Evolutionary conservation across 345 rosid genomes (phyloP).

Genomic region (Excoecaria agallocha): DNA sequence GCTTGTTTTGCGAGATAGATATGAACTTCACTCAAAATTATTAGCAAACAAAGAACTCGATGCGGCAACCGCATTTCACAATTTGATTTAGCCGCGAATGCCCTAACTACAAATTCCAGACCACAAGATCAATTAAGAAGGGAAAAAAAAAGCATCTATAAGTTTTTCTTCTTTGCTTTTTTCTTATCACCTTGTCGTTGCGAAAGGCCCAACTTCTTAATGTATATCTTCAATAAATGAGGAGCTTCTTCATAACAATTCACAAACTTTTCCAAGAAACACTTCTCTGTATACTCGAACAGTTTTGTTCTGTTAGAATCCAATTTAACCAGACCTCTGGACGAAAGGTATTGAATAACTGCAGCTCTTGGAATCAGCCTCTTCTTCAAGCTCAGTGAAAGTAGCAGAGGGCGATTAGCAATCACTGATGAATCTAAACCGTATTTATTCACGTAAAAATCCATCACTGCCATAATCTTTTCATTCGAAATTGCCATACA

Average conservation of each 20-base stretch:
- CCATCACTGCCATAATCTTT: constrained; percentile 40
- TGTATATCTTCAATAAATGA: neutral
- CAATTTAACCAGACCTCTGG: constrained; percentile 6
- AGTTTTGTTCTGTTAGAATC: neutral
- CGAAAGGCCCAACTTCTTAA: neutral
- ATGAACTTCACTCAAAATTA: too few relatives aligned
- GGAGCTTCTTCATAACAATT: constrained; percentile 7
- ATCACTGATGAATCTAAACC: constrained; percentile 28
- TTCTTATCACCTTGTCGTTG: too few relatives aligned
- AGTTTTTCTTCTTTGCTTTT: too few relatives aligned
- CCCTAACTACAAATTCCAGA: too few relatives aligned
- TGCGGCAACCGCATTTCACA: too few relatives aligned
- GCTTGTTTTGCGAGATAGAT: too few relatives aligned
- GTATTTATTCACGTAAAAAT: constrained; percentile 44
- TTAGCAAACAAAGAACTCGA: too few relatives aligned
- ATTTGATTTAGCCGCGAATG: too few relatives aligned
- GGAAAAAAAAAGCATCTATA: too few relatives aligned
- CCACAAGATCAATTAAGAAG: too few relatives aligned
- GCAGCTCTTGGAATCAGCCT: constrained; percentile 24
- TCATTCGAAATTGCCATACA: constrained; percentile 43
- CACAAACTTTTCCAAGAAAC: neutral
- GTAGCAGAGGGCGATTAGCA: constrained; percentile 30
- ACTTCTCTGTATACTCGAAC: neutral
- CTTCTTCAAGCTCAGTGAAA: constrained; percentile 43
- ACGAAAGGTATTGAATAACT: constrained; percentile 2